These are phyloP conservation scores for Blastobotrys muscicola DNA, from an alignment of 805 yeast genomes.

Conservation along the genomic window DNA sequence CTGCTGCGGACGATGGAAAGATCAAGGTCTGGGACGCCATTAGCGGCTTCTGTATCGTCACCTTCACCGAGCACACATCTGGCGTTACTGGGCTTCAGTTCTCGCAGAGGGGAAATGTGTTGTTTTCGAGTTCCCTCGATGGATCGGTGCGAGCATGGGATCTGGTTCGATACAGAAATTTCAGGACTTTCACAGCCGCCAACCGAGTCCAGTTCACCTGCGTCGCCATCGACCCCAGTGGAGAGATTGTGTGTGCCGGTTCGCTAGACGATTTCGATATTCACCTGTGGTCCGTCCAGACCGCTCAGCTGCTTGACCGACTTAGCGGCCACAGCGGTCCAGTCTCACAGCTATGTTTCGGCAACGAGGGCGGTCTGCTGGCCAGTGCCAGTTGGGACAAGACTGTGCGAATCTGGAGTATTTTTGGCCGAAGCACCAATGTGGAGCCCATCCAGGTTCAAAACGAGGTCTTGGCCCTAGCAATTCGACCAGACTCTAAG, in stretches of 20 bases:
- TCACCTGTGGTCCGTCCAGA: slow-evolving; percentile 96
- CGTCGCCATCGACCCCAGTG: slow-evolving; percentile 93
- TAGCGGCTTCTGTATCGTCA: slow-evolving; percentile 86
- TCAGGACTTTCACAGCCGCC: slow-evolving; percentile 89
- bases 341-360: slow-evolving; percentile 77
- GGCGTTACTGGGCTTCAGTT: slow-evolving; percentile 83
- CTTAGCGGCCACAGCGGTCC: slow-evolving; percentile 95
- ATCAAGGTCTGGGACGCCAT: slow-evolving; percentile 92
- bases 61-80: slow-evolving; percentile 84
- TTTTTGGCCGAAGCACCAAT: slow-evolving; percentile 75
- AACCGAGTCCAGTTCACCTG: slow-evolving; percentile 78
- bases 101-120: slow-evolving; percentile 81
- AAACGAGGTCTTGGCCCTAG: slow-evolving; percentile 73
- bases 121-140: slow-evolving; percentile 86
- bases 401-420: slow-evolving; percentile 86
- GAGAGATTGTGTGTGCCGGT: slow-evolving; percentile 94
- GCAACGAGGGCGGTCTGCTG: slow-evolving; percentile 54
- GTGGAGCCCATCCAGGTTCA: slow-evolving; percentile 85
- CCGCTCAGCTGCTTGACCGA: slow-evolving; percentile 81
- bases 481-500: slow-evolving; percentile 89
- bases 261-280: slow-evolving; percentile 83
- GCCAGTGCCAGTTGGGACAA: slow-evolving; percentile 97
- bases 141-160: slow-evolving; percentile 99
- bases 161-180: slow-evolving; percentile 81
- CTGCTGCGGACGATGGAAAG: slow-evolving; percentile 95